Evolutionary conservation across 129 eudicot species (phyloP), one percentile per base, ranked within the genome.

Genomic region (Lonicera japonica): DNA sequence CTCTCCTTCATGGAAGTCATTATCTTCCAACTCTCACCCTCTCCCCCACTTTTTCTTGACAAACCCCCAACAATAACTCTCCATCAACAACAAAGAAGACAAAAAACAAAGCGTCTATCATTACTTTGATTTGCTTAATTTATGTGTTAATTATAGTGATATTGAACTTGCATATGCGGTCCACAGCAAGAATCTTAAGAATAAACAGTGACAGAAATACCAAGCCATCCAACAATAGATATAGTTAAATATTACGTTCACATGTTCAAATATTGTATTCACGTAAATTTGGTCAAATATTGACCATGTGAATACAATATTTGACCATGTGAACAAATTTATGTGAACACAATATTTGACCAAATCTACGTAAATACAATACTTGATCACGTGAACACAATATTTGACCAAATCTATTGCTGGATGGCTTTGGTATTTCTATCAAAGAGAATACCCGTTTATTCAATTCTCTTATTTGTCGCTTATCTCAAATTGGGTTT

Each of bases 101-200:
- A 14, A 11, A 47, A 47, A 8, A 16, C 38, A 20, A 53, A 41
- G 65, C 52, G 39, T 60, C 46, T 17, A 67, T 13, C 53, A 77
- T 50, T 74, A 61, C 61, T 25, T 57, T n/a, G 48, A 68, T 29
- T 67, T 80, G 56, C 96, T 92, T 34, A 70, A 55, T 16, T 16
- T 78, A 20, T 81, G 91, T 3, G 79, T 72, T 43, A 64, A 68
- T 6, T 64, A 73, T 64, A 34, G 53, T 20, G 86, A 92, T 63
- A 60, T 53, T 54, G 65, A 73, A 54, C 87, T 92, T 20, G 72
- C 73, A 25, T 80, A 25, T 66, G 75, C 85, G 0, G 71, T 83
- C 41, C 99, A 92, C 18, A 80, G 92, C 66, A 76, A 80, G 67
- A 60, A 82, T 80, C 78, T 85, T 69, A 92, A 84, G 86, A n/a